These are phyloP conservation scores for Corylus avellana DNA, from an alignment of 306 rosid species.

Conservation along the genomic window DNA sequence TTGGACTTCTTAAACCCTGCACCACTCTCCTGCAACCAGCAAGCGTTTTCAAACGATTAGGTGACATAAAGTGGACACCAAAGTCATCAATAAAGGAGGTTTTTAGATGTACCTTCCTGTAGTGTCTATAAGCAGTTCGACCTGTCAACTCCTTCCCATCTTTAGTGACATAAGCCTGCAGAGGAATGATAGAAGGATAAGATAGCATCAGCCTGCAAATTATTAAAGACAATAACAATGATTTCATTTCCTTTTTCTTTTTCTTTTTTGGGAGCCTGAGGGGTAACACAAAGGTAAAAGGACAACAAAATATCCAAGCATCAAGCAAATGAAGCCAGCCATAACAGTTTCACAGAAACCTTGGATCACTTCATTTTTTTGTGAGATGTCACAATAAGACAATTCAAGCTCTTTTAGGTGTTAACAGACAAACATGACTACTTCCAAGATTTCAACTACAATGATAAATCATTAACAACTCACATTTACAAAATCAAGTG, in stretches of 20 bases:
- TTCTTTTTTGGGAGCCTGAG: too few relatives aligned
- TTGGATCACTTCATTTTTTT: not conserved
- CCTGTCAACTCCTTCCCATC: conserved; percentile 77
- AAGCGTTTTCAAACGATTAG: conserved; percentile 32
- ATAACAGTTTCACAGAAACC: not conserved
- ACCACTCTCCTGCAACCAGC: conserved; percentile 65
- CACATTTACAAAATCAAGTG: not conserved
- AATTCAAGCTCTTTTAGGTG: not conserved
- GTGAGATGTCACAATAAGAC: not conserved
- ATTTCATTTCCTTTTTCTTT: too few relatives aligned
- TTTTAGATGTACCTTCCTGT: conserved; percentile 54
- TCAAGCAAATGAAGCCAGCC: not conserved
- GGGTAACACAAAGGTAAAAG: not conserved
- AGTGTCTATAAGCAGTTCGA: conserved; percentile 53
- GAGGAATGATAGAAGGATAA: conserved; percentile 9
- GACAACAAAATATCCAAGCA: not conserved
- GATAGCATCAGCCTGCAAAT: conserved; percentile 17
- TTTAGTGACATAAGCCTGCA: conserved; percentile 76
- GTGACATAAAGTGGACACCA: conserved; percentile 2
- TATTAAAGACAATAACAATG: not conserved
- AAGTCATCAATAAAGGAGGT: conserved; percentile 1
- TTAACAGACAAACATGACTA: not conserved
- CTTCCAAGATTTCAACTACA: not conserved
- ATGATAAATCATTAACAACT: not conserved
- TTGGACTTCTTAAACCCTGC: conserved; percentile 45